These are phyloP conservation scores for Yamagishiella unicocca DNA, from an alignment of 139 green algal species.

Conservation along the genomic window DNA sequence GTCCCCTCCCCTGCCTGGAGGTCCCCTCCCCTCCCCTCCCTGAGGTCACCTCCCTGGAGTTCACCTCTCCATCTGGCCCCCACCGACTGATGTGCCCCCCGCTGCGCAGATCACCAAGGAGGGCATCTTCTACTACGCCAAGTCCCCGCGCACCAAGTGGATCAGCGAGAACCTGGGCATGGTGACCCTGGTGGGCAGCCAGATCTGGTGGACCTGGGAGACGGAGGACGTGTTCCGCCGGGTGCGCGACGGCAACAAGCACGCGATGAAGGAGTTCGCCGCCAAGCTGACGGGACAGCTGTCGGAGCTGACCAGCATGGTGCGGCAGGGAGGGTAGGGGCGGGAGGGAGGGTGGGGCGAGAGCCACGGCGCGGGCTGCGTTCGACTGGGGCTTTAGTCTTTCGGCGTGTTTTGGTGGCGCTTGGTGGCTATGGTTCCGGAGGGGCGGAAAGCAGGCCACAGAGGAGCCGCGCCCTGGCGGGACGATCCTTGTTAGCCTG, in stretches of 20 bases:
- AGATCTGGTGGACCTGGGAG: conserved; percentile 95
- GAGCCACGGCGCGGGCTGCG: neutral
- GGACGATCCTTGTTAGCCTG: too few species aligned
- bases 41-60: too few species aligned
- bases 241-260: conserved; percentile 84
- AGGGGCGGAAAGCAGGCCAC: too few species aligned
- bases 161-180: conserved; percentile 89
- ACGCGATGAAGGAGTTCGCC: conserved; percentile 86
- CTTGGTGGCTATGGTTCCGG: too few species aligned
- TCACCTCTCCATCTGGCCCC: neutral
- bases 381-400: neutral
- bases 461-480: too few species aligned
- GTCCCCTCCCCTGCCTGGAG: too few species aligned
- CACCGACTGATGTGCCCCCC: neutral
- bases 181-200: conserved; percentile 87
- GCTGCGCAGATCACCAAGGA: conserved; percentile 78
- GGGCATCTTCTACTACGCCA: conserved; percentile 83
- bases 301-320: conserved; percentile 83
- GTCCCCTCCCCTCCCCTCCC: too few species aligned
- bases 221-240: conserved; percentile 88
- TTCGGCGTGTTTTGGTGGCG: neutral
- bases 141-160: conserved; percentile 78
- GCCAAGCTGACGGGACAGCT: conserved; percentile 87
- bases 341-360: neutral
- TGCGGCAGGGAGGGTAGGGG: conserved; percentile 37